Evolutionary conservation across 139 green algal species (phyloP), one percentile per base, ranked within the genome.

Genomic region (Monoraphidium neglectum): DNA sequence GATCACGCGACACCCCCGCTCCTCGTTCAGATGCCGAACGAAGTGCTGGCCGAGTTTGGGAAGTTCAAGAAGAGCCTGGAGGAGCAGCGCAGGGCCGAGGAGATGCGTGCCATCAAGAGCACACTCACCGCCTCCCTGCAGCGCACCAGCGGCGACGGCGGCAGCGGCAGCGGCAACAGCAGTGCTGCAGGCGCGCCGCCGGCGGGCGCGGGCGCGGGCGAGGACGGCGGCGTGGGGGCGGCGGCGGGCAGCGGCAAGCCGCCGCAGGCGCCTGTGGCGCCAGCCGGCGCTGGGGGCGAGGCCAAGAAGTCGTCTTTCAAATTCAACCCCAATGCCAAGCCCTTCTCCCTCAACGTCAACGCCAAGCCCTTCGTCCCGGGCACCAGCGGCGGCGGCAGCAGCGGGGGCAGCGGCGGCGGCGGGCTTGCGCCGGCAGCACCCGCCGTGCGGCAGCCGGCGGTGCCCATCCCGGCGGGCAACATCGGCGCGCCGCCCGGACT

Each of bases 271-370:
- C 3, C 40, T 37, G 36, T 21, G 15, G 64, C 70, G 51, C 0
- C 66, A 3, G 63, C 71, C 13, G 54, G 71, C 0, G 54, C 64
- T 6, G 61, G 51, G 6, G 6, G 62, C 0, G 26, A 21, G 30
- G 60, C 51, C 70, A 80, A 69, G 59, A 8, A 60, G 21, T 80
- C 75, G 35, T 79, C 82, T 36, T 77, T 28, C 28, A 77, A 68
- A 21, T 75, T 92, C 28, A 92, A 90, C 68, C 82, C 84, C 49
- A 87, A 85, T 65, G 87, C 87, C 30, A 90, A 90, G 78, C 56
- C 82, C 21, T 92, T 92, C 83, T 75, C 80, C 0, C 71, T 92
- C 28, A 92, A 89, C 74, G 65, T 86, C n/a, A 80, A 83, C 3
- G 87, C 87, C 0, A 90, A 90, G 76, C 70, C 72, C 16, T 92